These are phyloP conservation scores for Pugionium cornutum DNA, from an alignment of 345 rosid species.

Conservation along the genomic window DNA sequence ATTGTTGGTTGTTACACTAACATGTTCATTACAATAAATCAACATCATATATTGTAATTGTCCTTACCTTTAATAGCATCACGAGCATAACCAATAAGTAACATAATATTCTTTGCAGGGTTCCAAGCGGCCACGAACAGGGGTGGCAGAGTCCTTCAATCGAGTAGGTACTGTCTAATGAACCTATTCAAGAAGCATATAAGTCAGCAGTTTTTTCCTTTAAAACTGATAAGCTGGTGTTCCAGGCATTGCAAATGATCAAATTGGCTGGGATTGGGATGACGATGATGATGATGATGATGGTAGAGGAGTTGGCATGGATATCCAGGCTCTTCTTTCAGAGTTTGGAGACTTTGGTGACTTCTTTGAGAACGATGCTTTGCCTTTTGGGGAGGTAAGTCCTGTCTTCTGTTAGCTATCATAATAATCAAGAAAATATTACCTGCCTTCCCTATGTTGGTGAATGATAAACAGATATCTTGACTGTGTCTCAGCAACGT, in stretches of 20 bases:
- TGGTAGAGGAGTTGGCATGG: slow-evolving; percentile 83
- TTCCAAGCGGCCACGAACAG: slow-evolving; percentile 78
- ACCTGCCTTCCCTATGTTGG: slow-evolving; percentile 11
- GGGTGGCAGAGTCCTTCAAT: slow-evolving; percentile 64
- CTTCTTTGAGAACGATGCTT: slow-evolving; percentile 86
- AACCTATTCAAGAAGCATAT: slow-evolving; percentile 49
- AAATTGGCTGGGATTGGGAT: slow-evolving; percentile 88
- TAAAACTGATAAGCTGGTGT: slow-evolving; percentile 58
- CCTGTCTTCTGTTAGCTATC: slow-evolving; percentile 1
- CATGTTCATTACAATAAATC: too few relatives aligned
- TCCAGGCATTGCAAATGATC: slow-evolving; percentile 69
- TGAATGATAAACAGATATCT: slow-evolving; percentile 21
- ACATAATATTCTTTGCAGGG: slow-evolving; percentile 57
- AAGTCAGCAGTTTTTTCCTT: slow-evolving; percentile 57
- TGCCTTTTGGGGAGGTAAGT: slow-evolving; percentile 98
- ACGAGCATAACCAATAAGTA: neutral
- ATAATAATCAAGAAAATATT: slow-evolving; percentile 1
- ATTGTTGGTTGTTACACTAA: too few relatives aligned
- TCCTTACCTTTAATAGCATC: too few relatives aligned
- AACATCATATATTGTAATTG: too few relatives aligned
- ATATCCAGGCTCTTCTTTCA: slow-evolving; percentile 93
- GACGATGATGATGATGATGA: slow-evolving; percentile 65
- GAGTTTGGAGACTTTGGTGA: slow-evolving; percentile 99
- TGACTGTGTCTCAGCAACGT: slow-evolving; percentile 15
- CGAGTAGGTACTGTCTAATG: slow-evolving; percentile 56